Evolutionary conservation across 495 filamentous ascomycete species (phyloP).

Genomic region (Talaromyces borbonicus): DNA sequence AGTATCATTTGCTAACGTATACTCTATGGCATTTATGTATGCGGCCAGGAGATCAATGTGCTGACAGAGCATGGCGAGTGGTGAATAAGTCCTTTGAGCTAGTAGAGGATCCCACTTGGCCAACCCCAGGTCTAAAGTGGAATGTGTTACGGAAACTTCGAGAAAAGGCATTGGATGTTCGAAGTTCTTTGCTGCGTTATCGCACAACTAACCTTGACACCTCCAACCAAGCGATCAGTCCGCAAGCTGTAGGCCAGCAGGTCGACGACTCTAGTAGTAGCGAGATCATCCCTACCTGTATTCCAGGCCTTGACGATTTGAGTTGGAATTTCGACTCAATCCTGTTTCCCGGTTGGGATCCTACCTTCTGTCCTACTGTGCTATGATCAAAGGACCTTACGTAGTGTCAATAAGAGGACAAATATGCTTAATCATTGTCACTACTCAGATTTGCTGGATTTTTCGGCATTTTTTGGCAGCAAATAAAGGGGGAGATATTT

Average conservation of each 20-base stretch:
- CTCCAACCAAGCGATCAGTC: background rate
- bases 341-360: background rate
- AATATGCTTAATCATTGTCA: no score
- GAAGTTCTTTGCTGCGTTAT: slow-evolving; percentile 5
- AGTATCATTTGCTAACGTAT: slow-evolving; percentile 20
- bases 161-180: slow-evolving; percentile 17
- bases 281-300: background rate
- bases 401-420: no score
- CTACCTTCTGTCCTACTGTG: background rate
- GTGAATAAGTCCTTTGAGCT: slow-evolving; percentile 12
- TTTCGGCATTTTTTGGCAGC: no score
- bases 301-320: background rate
- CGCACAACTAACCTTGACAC: background rate
- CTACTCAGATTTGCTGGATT: no score
- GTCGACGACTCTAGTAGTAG: background rate
- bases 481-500: no score
- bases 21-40: slow-evolving; percentile 25
- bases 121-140: slow-evolving; percentile 15
- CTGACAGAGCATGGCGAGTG: slow-evolving; percentile 14
- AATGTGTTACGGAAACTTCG: slow-evolving; percentile 15
- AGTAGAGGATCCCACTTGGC: slow-evolving; percentile 8
- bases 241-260: background rate
- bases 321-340: background rate
- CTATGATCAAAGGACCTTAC: background rate
- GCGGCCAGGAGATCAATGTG: slow-evolving; percentile 12